These are phyloP conservation scores for Erigeron canadensis DNA, from an alignment of 129 eudicot genomes.

Conservation along the genomic window DNA sequence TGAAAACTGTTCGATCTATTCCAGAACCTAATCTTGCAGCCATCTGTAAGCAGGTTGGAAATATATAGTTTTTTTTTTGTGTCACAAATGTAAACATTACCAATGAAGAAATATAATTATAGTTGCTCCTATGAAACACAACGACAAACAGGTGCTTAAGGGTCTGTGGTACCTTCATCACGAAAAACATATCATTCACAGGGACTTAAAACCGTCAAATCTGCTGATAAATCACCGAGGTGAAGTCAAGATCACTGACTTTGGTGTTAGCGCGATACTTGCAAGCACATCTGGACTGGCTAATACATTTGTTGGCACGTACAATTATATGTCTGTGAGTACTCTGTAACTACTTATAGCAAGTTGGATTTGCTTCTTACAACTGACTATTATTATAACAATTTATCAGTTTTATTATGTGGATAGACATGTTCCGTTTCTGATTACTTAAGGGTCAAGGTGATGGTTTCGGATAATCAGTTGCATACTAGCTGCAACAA, in stretches of 20 bases:
- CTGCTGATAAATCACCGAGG: conserved; percentile 91
- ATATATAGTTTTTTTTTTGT: conserved; percentile 4
- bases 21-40: conserved; percentile 94
- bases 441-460: too few species aligned
- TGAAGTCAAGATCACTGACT: conserved; percentile 94
- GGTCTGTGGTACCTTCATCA: conserved; percentile 98
- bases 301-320: conserved; percentile 88
- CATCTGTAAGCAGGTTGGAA: conserved; percentile 78
- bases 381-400: not conserved
- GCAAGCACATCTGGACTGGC: conserved; percentile 91
- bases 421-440: not conserved
- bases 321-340: conserved; percentile 97
- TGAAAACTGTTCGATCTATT: conserved; percentile 63
- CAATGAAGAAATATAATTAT: not conserved
- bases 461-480: not conserved
- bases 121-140: not conserved
- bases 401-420: not conserved
- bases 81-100: not conserved
- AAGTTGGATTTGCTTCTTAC: not conserved
- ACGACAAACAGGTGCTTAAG: conserved; percentile 61
- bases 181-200: conserved; percentile 85
- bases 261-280: conserved; percentile 95
- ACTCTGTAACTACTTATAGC: conserved; percentile 16
- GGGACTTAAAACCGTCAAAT: conserved; percentile 97
- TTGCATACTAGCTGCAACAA: not conserved